Percentiles rank a stretch among this genome's conserved stretches.
These are phyloP conservation scores for Cenchrus americanus DNA, from an alignment of 176 grass and related monocot species.

Conservation along the genomic window DNA sequence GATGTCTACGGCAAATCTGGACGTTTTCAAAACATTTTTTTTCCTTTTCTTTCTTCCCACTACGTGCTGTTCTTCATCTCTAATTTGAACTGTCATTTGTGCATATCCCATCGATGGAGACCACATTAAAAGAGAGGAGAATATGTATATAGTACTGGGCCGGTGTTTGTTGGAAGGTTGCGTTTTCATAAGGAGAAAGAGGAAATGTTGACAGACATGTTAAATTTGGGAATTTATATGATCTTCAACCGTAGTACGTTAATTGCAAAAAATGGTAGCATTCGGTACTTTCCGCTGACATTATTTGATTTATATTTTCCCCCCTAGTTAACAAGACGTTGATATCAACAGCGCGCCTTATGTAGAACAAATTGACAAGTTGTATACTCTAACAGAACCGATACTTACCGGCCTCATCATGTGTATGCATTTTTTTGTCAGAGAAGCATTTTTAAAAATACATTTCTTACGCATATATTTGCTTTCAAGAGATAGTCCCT, in stretches of 20 bases:
- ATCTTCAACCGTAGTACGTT: background rate
- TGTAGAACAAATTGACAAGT: background rate
- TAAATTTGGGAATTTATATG: background rate
- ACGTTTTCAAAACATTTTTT: background rate
- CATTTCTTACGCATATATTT: conserved; percentile 24
- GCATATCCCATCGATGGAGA: background rate
- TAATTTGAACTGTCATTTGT: background rate
- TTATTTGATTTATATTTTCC: background rate
- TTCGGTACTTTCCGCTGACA: background rate
- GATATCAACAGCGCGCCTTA: background rate
- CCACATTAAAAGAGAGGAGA: background rate
- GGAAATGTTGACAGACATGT: background rate
- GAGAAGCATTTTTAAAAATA: background rate
- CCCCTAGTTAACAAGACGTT: background rate
- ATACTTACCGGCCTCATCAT: background rate
- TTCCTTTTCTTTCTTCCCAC: background rate
- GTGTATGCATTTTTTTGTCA: conserved; percentile 11
- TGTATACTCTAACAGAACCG: background rate
- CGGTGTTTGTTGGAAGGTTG: background rate
- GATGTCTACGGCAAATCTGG: background rate
- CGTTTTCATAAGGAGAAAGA: background rate
- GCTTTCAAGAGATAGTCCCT: background rate
- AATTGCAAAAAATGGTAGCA: background rate
- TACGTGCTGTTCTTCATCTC: background rate
- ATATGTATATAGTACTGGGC: background rate